Percentiles rank a stretch among this genome's conserved stretches.
Evolutionary conservation across 768 basidiomycete species (phyloP).

Genomic region (Termitomyces sp.): DNA sequence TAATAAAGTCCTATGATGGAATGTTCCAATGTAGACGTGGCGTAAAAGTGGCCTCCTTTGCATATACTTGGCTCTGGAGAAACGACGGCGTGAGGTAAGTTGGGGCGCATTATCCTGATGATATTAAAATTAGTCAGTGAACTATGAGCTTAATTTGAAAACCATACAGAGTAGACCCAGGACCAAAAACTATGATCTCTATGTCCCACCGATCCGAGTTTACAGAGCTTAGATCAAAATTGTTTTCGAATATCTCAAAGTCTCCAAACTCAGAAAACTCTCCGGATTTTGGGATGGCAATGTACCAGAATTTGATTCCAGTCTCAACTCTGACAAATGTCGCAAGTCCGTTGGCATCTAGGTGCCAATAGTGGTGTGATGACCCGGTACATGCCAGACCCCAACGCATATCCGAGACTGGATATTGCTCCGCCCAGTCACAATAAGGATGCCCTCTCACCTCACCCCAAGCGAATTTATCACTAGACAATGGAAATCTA

Average conservation of each 20-base stretch:
- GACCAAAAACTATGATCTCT: not conserved
- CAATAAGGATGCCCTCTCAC: not conserved
- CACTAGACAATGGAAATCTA: not conserved
- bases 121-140: too few relatives aligned
- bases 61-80: not conserved
- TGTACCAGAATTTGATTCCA: not conserved
- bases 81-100: slow-evolving; percentile 4
- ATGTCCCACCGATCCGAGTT: not conserved
- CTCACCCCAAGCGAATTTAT: not conserved
- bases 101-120: not conserved
- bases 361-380: not conserved
- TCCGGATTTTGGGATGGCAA: not conserved
- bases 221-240: not conserved
- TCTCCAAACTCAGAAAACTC: not conserved
- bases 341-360: not conserved
- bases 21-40: too few relatives aligned
- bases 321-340: not conserved
- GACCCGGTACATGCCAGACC: too few relatives aligned
- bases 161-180: not conserved
- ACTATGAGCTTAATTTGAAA: too few relatives aligned
- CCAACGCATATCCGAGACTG: not conserved
- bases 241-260: not conserved
- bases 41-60: too few relatives aligned
- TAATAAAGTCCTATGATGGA: too few relatives aligned
- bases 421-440: not conserved